A percentile compares a stretch with the other conserved stretches of the same genome.
Evolutionary conservation across 371 early-diverging fungal species (phyloP).

Genomic region (Syncephalastrum monosporum): DNA sequence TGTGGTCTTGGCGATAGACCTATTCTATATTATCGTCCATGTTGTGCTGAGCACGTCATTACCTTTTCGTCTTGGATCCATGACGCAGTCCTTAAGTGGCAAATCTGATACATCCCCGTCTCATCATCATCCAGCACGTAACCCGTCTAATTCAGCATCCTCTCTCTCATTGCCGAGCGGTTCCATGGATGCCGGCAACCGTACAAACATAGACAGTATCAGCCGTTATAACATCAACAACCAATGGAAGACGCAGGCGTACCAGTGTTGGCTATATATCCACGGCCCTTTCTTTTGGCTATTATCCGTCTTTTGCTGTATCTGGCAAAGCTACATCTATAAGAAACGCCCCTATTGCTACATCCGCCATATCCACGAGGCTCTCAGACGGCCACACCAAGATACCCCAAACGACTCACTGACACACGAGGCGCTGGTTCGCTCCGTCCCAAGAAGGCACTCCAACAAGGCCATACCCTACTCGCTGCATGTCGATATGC

Average conservation of each 20-base stretch:
- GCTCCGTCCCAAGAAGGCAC: not conserved
- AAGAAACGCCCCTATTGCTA: not conserved
- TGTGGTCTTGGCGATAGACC: not conserved
- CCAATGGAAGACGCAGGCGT: constrained; percentile 10
- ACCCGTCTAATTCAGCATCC: not conserved
- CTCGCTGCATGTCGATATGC: too few species aligned
- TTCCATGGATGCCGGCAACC: not conserved
- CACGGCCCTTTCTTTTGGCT: constrained; percentile 36
- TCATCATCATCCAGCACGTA: not conserved
- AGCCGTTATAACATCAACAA: too few species aligned
- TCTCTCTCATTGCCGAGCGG: not conserved
- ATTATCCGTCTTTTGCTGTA: constrained; percentile 9
- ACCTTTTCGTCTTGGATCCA: not conserved
- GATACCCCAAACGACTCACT: not conserved
- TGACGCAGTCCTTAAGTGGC: not conserved
- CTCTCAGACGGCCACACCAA: not conserved
- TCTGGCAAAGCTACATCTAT: not conserved
- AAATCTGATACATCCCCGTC: not conserved
- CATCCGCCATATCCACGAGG: too few species aligned
- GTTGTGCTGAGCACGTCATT: not conserved
- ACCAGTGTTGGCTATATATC: constrained; percentile 29
- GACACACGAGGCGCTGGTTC: not conserved
- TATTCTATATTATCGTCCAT: not conserved
- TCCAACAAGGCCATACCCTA: not conserved
- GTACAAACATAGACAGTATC: not conserved